Percentiles rank a stretch among this genome's conserved stretches.
These are phyloP conservation scores for Triglochin maritima DNA, from an alignment of 106 monocot species.

Conservation along the genomic window DNA sequence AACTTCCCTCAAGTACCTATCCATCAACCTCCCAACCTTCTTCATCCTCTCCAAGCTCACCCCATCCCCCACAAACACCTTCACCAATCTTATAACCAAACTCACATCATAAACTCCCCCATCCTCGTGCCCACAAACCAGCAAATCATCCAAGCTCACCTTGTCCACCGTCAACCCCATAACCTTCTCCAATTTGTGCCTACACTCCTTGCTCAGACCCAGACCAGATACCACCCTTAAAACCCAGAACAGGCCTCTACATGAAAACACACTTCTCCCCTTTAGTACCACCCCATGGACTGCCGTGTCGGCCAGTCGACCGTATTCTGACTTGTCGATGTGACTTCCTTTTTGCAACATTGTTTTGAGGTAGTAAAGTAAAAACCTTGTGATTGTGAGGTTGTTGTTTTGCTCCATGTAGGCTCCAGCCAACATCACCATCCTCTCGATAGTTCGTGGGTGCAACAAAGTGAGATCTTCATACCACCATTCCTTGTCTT, in stretches of 20 bases:
- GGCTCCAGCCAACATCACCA: constrained; percentile 6
- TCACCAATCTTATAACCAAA: constrained; percentile 68
- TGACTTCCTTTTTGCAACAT: constrained; percentile 4
- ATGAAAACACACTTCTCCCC: constrained; percentile 49
- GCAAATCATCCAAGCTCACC: constrained; percentile 74
- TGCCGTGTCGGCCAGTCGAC: constrained; percentile 56
- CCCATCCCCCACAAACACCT: constrained; percentile 58
- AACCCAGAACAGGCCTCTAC: constrained; percentile 75
- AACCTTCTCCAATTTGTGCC: constrained; percentile 57
- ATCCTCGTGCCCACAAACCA: constrained; percentile 66
- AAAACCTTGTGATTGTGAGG: constrained; percentile 23
- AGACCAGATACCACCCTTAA: constrained; percentile 49
- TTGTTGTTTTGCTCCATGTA: constrained; percentile 12
- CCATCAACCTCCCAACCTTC: constrained; percentile 67
- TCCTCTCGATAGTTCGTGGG: constrained; percentile 14
- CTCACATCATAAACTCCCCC: constrained; percentile 77
- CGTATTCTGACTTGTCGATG: constrained; percentile 8
- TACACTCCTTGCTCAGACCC: constrained; percentile 59
- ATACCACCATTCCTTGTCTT: constrained; percentile 24
- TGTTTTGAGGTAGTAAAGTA: constrained; percentile 23
- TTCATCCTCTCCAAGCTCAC: constrained; percentile 53
- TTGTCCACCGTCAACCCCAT: constrained; percentile 65
- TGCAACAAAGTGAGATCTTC: constrained; percentile 21
- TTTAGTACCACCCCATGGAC: constrained; percentile 57
- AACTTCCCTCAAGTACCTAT: constrained; percentile 70